A percentile compares a stretch with the other conserved stretches of the same genome.
Evolutionary conservation across 2,329 filamentous ascomycete species (phyloP).

Genomic region (Fusarium dimerum): DNA sequence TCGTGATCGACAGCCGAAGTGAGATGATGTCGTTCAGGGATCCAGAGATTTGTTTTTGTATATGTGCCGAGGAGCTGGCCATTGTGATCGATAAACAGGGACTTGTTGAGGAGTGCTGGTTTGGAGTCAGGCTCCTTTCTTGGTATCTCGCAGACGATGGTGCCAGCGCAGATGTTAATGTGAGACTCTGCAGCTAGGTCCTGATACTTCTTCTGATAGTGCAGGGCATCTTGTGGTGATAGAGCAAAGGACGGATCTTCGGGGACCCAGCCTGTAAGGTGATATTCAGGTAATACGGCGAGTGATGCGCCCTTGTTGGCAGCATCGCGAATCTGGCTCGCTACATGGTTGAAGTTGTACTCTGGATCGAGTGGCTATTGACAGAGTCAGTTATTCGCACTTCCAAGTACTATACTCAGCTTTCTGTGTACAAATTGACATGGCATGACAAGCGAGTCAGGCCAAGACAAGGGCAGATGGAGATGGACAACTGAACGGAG

Average conservation of each 20-base stretch:
- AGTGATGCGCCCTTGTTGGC: slow-evolving; percentile 39
- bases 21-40: slow-evolving; percentile 65
- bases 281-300: slow-evolving; percentile 70
- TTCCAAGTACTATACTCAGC: too few species aligned
- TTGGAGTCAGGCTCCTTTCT: slow-evolving; percentile 43
- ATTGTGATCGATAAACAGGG: slow-evolving; percentile 67
- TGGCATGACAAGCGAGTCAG: too few species aligned
- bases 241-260: slow-evolving; percentile 59
- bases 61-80: slow-evolving; percentile 65
- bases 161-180: slow-evolving; percentile 74
- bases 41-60: slow-evolving; percentile 77
- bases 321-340: slow-evolving; percentile 16
- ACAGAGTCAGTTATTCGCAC: neutral
- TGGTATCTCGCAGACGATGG: slow-evolving; percentile 56
- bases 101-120: slow-evolving; percentile 55
- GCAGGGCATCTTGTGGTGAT: slow-evolving; percentile 50
- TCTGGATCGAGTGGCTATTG: slow-evolving; percentile 23
- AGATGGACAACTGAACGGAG: too few species aligned
- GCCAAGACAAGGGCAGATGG: too few species aligned
- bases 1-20: slow-evolving; percentile 22
- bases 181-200: slow-evolving; percentile 63
- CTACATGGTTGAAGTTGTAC: slow-evolving; percentile 19
- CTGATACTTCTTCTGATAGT: slow-evolving; percentile 62
- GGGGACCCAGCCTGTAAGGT: slow-evolving; percentile 73
- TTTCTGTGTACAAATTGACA: too few species aligned